Evolutionary conservation across 1,284 basidiomycete species (phyloP).

Genomic region (Puccinia hordei): DNA sequence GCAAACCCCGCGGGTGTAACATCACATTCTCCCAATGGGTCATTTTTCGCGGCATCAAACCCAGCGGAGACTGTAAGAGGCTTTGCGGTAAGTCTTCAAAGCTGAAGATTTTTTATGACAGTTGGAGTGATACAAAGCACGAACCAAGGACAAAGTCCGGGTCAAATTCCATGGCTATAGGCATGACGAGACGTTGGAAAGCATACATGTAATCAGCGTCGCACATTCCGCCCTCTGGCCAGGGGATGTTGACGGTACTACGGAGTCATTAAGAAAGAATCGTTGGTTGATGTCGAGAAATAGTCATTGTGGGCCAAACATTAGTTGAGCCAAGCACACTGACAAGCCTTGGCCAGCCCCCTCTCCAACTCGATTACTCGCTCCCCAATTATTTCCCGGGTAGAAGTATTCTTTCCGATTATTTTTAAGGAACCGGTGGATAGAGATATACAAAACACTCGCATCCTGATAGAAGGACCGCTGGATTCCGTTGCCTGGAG

Average conservation of each 20-base stretch:
- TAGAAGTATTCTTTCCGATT: conserved; percentile 72
- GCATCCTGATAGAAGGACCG: conserved; percentile 89
- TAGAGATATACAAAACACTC: conserved; percentile 87
- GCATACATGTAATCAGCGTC: conserved; percentile 97
- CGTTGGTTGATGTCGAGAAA: neutral
- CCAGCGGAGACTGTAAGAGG: conserved; percentile 80
- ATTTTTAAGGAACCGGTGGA: conserved; percentile 85
- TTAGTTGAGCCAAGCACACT: conserved; percentile 59
- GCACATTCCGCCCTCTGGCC: conserved; percentile 83
- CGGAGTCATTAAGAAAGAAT: neutral
- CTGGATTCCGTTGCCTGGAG: conserved; percentile 89
- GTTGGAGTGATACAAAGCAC: conserved; percentile 56
- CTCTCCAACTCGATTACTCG: conserved; percentile 79
- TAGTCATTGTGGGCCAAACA: neutral
- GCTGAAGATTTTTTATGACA: neutral
- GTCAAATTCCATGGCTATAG: conserved; percentile 91
- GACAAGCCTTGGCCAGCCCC: conserved; percentile 80
- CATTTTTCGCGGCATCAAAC: conserved; percentile 93
- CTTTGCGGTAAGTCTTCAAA: conserved; percentile 19
- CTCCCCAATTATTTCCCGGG: conserved; percentile 85
- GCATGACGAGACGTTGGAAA: conserved; percentile 94
- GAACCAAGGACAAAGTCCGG: conserved; percentile 94
- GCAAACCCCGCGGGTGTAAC: conserved; percentile 94
- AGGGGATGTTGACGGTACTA: conserved; percentile 93
- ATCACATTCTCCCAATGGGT: conserved; percentile 83